phyloP scores from a whole-genome alignment of 2,329 filamentous ascomycete genomes.

The Colletotrichum caudatum region DNA sequence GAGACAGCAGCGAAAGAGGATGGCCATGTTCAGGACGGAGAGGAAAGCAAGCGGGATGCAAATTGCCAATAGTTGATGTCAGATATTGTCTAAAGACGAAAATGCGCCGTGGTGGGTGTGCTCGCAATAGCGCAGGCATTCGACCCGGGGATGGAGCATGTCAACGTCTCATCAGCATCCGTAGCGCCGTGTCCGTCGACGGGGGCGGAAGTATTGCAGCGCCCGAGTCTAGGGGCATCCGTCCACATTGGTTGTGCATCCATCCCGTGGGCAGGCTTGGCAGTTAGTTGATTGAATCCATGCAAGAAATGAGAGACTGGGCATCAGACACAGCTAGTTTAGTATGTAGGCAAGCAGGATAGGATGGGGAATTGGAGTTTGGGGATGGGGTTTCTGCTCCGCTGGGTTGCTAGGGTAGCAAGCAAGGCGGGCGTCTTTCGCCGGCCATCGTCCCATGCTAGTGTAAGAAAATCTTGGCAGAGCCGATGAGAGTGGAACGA shows the following conservation, averaged over 20 bases:
- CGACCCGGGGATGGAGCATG: not conserved
- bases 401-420: conserved; percentile 18
- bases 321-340: conserved; percentile 6
- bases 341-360: not conserved
- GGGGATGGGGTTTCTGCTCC: conserved; percentile 17
- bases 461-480: conserved; percentile 22
- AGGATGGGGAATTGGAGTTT: conserved; percentile 22
- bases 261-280: conserved; percentile 23
- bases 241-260: conserved; percentile 22
- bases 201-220: not conserved
- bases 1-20: not conserved
- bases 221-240: conserved; percentile 6
- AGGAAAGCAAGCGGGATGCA: conserved; percentile 5
- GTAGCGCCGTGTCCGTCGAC: conserved; percentile 1
- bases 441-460: conserved; percentile 12
- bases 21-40: not conserved
- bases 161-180: conserved; percentile 6
- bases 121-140: not conserved
- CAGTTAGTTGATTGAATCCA: conserved; percentile 9
- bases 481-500: conserved; percentile 19
- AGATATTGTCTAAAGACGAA: not conserved
- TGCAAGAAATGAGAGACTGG: conserved; percentile 17
- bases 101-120: conserved; percentile 1
- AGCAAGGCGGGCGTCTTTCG: conserved; percentile 23
- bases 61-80: conserved; percentile 1